Evolutionary conservation across 768 basidiomycete genomes (phyloP).

Genomic region (Paxillus ammoniavirescens): DNA sequence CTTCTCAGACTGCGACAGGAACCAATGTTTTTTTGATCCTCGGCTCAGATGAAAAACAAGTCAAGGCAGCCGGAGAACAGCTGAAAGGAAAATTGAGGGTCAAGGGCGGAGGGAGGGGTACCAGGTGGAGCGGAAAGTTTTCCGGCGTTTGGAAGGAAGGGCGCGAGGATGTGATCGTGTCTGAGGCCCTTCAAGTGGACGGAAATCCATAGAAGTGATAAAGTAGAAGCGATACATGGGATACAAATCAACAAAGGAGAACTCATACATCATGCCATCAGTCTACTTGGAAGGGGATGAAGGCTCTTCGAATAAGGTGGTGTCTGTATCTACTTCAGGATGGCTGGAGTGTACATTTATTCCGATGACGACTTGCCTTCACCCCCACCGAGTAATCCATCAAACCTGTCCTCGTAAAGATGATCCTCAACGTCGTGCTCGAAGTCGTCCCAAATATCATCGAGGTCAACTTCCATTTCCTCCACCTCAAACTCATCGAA

Average conservation of each 20-base stretch:
- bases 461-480: constrained; percentile 36
- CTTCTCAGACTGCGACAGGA: constrained; percentile 48
- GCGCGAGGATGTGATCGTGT: constrained; percentile 18
- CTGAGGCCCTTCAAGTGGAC: constrained; percentile 15
- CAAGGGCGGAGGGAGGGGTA: constrained; percentile 79
- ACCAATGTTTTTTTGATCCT: constrained; percentile 58
- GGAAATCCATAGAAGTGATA: constrained; percentile 6
- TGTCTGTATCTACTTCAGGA: not conserved
- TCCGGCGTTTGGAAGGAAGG: constrained; percentile 40
- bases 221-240: not conserved
- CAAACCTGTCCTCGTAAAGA: constrained; percentile 17
- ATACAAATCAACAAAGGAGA: constrained; percentile 4
- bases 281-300: not conserved
- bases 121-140: constrained; percentile 74
- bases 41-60: constrained; percentile 57
- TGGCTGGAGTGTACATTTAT: not conserved
- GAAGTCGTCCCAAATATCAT: constrained; percentile 12
- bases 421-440: constrained; percentile 20
- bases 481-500: constrained; percentile 38
- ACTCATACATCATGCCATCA: constrained; percentile 1
- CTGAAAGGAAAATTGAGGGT: constrained; percentile 57
- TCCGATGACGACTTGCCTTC: not conserved
- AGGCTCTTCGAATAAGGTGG: not conserved
- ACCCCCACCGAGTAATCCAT: constrained; percentile 14
- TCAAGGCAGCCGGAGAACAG: constrained; percentile 57